phyloP scores from a whole-genome alignment of 768 basidiomycete genomes.

The Pleurotus djamor region DNA sequence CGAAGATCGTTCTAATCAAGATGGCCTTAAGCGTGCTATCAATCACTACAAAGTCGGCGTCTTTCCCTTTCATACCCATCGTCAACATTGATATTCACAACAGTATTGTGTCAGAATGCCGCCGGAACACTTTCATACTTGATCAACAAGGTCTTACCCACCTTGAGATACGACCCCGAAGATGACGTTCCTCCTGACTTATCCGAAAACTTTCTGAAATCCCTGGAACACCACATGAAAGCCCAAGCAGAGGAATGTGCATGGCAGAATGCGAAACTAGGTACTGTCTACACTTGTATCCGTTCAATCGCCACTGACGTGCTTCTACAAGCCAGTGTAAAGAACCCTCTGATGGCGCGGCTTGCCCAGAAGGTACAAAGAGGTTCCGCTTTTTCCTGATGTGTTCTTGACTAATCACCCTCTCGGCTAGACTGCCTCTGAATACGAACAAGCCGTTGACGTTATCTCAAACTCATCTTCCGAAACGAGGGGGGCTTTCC shows the following conservation, averaged over 20 bases:
- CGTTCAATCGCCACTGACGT: constrained; percentile 8
- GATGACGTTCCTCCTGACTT: constrained; percentile 66
- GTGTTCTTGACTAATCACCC: constrained; percentile 4
- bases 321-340: constrained; percentile 51
- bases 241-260: constrained; percentile 97
- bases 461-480: constrained; percentile 40
- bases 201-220: constrained; percentile 52
- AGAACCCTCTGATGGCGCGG: constrained; percentile 82
- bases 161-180: constrained; percentile 42
- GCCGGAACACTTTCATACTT: constrained; percentile 74
- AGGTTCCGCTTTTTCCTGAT: neutral
- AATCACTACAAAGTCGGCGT: constrained; percentile 61
- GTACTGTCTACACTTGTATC: constrained; percentile 35
- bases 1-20: constrained; percentile 66
- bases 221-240: constrained; percentile 76
- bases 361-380: constrained; percentile 66
- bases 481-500: constrained; percentile 45
- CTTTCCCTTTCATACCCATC: constrained; percentile 5
- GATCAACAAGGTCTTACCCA: constrained; percentile 48
- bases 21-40: constrained; percentile 84
- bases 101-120: constrained; percentile 41
- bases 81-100: neutral
- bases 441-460: constrained; percentile 55
- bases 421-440: constrained; percentile 48
- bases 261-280: constrained; percentile 89